Percentiles rank a stretch among this genome's conserved stretches.
Evolutionary conservation across 441 rosid species (phyloP).

Genomic region (Bocquillonia castaneifolia): DNA sequence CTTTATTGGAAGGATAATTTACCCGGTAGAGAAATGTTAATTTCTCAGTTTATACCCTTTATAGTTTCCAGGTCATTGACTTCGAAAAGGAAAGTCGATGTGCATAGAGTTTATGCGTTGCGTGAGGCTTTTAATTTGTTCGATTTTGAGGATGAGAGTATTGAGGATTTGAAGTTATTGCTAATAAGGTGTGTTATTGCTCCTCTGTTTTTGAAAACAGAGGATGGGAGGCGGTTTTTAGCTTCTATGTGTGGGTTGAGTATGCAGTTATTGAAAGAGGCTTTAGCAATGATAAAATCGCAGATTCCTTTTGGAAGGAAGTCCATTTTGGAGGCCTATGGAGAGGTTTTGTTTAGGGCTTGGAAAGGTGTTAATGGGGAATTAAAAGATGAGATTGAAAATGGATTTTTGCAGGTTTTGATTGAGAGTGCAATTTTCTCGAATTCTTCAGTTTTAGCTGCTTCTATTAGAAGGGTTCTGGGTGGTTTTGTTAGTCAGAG

Average conservation of each 20-base stretch:
- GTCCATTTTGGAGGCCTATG: constrained; percentile 81
- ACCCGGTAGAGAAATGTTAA: constrained; percentile 48
- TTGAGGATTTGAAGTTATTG: constrained; percentile 70
- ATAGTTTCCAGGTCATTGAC: constrained; percentile 71
- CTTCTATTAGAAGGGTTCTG: constrained; percentile 73
- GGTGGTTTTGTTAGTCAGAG: constrained; percentile 74
- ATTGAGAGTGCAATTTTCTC: constrained; percentile 74
- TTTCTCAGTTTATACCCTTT: constrained; percentile 78
- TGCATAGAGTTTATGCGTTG: constrained; percentile 66
- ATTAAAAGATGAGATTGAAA: constrained; percentile 61
- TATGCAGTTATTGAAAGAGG: constrained; percentile 66
- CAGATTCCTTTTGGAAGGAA: constrained; percentile 86
- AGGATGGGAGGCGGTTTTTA: constrained; percentile 76
- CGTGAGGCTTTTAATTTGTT: constrained; percentile 72
- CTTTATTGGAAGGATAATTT: constrained; percentile 67
- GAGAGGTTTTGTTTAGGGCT: constrained; percentile 62
- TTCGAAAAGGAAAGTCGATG: constrained; percentile 77
- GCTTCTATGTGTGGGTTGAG: constrained; percentile 77
- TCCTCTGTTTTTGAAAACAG: constrained; percentile 71
- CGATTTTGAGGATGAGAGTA: constrained; percentile 87
- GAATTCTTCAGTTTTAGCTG: constrained; percentile 43
- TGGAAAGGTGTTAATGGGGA: constrained; percentile 73
- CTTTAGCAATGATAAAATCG: constrained; percentile 69
- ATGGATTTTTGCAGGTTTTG: constrained; percentile 63
- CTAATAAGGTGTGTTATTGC: constrained; percentile 73